phyloP scores from a whole-genome alignment of 148 eudicot species.

The Cornus controversa region DNA sequence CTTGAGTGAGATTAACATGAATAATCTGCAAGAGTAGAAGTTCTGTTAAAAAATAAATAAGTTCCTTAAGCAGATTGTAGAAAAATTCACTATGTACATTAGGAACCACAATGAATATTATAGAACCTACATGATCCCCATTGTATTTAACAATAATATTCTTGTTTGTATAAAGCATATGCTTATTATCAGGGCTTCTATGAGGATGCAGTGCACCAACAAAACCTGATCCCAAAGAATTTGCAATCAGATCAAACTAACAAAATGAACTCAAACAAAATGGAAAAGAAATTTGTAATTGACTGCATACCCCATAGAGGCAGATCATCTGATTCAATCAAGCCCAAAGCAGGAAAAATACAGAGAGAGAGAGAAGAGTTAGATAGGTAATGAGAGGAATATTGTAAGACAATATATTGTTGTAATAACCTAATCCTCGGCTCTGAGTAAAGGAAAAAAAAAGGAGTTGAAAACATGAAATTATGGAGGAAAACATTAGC shows the following conservation, averaged over 20 bases:
- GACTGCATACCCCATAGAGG: conserved; percentile 62
- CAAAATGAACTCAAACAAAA: not conserved
- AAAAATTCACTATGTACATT: not conserved
- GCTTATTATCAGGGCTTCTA: conserved; percentile 53
- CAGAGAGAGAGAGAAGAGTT: not conserved
- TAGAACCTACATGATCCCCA: conserved; percentile 50
- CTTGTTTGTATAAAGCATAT: conserved; percentile 59
- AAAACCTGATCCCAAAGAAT: conserved; percentile 42
- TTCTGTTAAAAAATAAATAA: no score
- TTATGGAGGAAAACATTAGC: not conserved
- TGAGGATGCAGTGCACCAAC: conserved; percentile 69
- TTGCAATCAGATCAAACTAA: not conserved
- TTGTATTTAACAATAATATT: conserved; percentile 55
- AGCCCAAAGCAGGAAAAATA: not conserved
- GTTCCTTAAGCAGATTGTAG: not conserved
- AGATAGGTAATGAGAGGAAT: not conserved
- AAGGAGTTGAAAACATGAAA: not conserved
- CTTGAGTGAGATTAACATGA: conserved; percentile 83
- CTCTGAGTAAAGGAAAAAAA: no score
- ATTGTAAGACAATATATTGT: no score
- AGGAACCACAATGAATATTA: not conserved
- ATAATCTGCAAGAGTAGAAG: conserved; percentile 52
- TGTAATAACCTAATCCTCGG: no score
- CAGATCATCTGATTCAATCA: conserved; percentile 48
- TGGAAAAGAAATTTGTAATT: conserved; percentile 3